Conservation (phyloP, 176 grass and related monocot genomes). For the Rhynchospora tenuis region DNA sequence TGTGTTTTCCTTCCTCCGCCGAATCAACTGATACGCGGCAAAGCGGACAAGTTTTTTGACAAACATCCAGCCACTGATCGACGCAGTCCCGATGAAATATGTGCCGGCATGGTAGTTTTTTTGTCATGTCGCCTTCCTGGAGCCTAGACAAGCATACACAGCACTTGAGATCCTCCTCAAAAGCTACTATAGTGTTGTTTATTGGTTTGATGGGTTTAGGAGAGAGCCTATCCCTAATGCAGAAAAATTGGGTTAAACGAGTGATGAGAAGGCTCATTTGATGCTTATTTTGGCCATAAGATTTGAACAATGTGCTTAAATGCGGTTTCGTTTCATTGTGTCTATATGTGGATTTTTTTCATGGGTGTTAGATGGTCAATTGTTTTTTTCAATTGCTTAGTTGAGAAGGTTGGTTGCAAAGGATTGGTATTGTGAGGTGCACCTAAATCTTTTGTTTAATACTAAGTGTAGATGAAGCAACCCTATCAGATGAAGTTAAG, state of each 20-base stretch:
- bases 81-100: conserved; percentile 64
- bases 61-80: conserved; percentile 44
- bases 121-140: conserved; percentile 27
- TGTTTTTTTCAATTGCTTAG: conserved; percentile 26
- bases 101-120: conserved; percentile 53
- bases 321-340: conserved; percentile 11
- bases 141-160: conserved; percentile 53
- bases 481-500: background rate
- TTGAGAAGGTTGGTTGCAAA: conserved; percentile 36
- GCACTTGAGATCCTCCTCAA: conserved; percentile 31
- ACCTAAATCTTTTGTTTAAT: conserved; percentile 48
- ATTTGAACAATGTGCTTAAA: background rate
- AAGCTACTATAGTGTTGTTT: background rate
- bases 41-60: conserved; percentile 64
- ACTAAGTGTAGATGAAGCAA: conserved; percentile 34
- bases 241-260: conserved; percentile 41
- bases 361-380: conserved; percentile 30
- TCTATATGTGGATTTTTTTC: background rate
- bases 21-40: conserved; percentile 49
- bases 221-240: conserved; percentile 17
- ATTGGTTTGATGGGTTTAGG: background rate
- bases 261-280: conserved; percentile 50
- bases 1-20: conserved; percentile 1
- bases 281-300: background rate
- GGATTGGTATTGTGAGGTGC: conserved; percentile 47